These are phyloP conservation scores for Boletus edulis DNA, from an alignment of 768 basidiomycete species.

Conservation along the genomic window DNA sequence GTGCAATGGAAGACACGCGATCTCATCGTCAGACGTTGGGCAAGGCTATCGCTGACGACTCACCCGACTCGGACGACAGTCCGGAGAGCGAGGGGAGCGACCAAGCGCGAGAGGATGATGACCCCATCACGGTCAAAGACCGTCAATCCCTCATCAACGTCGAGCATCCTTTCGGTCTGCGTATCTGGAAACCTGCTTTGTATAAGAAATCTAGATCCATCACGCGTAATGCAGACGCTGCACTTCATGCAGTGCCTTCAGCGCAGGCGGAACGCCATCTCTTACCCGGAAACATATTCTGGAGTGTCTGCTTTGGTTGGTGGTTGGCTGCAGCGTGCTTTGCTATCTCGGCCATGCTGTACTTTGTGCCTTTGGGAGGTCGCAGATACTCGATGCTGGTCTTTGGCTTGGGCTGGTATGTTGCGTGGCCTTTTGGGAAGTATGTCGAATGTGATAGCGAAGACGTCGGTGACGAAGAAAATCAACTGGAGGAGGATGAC, in stretches of 20 bases:
- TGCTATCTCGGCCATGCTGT: constrained; percentile 62
- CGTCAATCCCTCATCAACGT: constrained; percentile 98
- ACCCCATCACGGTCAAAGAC: constrained; percentile 90
- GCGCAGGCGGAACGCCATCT: constrained; percentile 92
- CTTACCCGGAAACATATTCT: constrained; percentile 91
- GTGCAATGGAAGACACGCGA: constrained; percentile 29
- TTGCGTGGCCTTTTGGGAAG: constrained; percentile 98
- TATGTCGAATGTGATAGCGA: constrained; percentile 85
- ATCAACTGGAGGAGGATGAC: constrained; percentile 22
- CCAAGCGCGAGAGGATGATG: constrained; percentile 49
- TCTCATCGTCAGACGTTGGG: constrained; percentile 28
- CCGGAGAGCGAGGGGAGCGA: constrained; percentile 33
- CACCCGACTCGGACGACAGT: constrained; percentile 39
- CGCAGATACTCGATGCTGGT: constrained; percentile 80
- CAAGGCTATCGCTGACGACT: constrained; percentile 45
- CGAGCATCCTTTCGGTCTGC: constrained; percentile 97
- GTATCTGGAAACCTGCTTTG: constrained; percentile 98
- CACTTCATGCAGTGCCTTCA: constrained; percentile 88
- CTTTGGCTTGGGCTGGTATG: constrained; percentile 93
- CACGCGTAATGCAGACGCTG: constrained; percentile 93
- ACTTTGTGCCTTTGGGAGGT: constrained; percentile 76
- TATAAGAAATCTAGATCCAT: constrained; percentile 98
- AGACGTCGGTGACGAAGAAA: constrained; percentile 41
- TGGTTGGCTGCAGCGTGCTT: constrained; percentile 82
- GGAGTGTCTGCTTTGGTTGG: constrained; percentile 90